Percentiles rank a stretch among this genome's conserved stretches.
phyloP scores from a whole-genome alignment of 169 alveolate species.

The Plasmodium reichenowi region DNA sequence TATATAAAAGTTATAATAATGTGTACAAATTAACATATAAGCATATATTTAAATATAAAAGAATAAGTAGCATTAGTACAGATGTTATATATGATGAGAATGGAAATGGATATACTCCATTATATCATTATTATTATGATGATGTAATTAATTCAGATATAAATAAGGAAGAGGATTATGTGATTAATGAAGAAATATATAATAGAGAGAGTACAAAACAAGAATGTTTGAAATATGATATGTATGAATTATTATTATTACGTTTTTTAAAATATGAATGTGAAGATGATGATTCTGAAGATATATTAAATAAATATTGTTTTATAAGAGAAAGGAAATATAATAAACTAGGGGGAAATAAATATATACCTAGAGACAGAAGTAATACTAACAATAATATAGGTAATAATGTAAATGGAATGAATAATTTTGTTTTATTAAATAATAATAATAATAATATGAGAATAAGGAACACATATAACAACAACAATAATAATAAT shows the following conservation, averaged over 20 bases:
- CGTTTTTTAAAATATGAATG: slow-evolving; percentile 35
- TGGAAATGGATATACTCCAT: slow-evolving; percentile 38
- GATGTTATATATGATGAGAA: slow-evolving; percentile 46
- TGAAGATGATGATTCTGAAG: slow-evolving; percentile 2
- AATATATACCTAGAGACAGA: slow-evolving; percentile 35
- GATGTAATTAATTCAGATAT: background rate
- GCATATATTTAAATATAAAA: slow-evolving; percentile 54
- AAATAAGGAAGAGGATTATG: background rate
- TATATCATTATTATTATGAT: slow-evolving; percentile 60
- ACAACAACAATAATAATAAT: background rate
- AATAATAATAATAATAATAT: slow-evolving; percentile 3
- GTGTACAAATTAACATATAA: slow-evolving; percentile 53
- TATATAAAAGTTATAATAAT: slow-evolving; percentile 38
- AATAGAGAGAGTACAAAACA: slow-evolving; percentile 30
- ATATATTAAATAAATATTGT: slow-evolving; percentile 30
- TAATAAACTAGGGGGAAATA: slow-evolving; percentile 1
- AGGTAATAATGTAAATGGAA: background rate
- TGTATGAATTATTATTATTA: slow-evolving; percentile 43
- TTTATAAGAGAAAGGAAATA: slow-evolving; percentile 53
- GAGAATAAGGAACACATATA: slow-evolving; percentile 18
- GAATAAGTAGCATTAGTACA: slow-evolving; percentile 46
- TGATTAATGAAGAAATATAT: slow-evolving; percentile 30
- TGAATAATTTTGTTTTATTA: background rate
- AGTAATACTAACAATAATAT: background rate
- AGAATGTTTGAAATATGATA: slow-evolving; percentile 32